Evolutionary conservation across 768 basidiomycete genomes (phyloP), one percentile per base, ranked within the genome.

Genomic region (Naganishia vaughanmartiniae): DNA sequence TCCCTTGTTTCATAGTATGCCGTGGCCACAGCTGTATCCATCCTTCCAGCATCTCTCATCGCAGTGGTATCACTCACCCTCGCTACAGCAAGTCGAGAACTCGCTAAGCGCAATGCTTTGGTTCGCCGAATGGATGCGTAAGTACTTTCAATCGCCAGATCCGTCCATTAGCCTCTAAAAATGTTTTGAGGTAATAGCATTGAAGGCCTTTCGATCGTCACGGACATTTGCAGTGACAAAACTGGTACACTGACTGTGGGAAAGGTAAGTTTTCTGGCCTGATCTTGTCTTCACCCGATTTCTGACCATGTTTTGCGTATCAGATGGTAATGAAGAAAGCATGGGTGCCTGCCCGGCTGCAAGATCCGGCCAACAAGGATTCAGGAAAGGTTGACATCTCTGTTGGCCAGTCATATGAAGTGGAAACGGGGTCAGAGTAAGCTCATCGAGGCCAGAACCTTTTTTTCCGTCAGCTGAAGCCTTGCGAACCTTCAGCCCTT

Each of bases 111-210:
- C 45, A 83, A 88, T 72, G 88, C 88, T 39, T 85, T 89, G 68
- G 87, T 88, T 19, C 84, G 87, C 39, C 84, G 86, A 66, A 84
- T 89, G 72, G 87, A 88, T 73, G 87, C 87, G 26, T 83, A 31
- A 69, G 68, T 69, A 12, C 42, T n/a, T 28, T 28, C 4, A 34
- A 45, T 42, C 6, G 15, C 36, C 11, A 34, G 1, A 54, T 24
- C 21, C 4, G 19, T 10, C 39, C n/a, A 15, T 54, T 5, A 2
- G 15, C 2, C 54, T 39, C n/a, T 9, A n/a, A 55, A 55, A 17
- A 30, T 28, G 21, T 21, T 36, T 15, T 15, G 19, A n/a, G 15
- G 7, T 36, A 30, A 53, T 36, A 69, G 68, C 42, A 70, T 89
- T 72, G 87, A 89, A 75, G 87, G 85, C 60, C 76, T 89, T 48